Percentiles rank a stretch among this genome's conserved stretches.
These are phyloP conservation scores for Salix caprea DNA, from an alignment of 345 rosid genomes.

Conservation along the genomic window DNA sequence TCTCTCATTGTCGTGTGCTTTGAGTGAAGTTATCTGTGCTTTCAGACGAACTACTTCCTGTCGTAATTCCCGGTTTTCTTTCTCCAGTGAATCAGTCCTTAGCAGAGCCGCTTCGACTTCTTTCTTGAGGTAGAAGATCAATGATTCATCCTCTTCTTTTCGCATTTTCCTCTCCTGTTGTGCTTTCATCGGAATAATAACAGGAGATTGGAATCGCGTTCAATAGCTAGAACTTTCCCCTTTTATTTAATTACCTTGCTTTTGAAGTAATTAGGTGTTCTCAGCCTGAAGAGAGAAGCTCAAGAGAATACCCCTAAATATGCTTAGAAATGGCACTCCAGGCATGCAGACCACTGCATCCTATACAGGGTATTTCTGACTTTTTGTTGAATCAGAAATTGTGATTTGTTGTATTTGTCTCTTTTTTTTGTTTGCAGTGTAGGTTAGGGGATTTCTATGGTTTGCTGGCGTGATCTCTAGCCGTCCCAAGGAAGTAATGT, in stretches of 20 bases:
- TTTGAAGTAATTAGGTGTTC: conserved; percentile 33
- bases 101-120: conserved; percentile 55
- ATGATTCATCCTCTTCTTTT: conserved; percentile 45
- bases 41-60: conserved; percentile 69
- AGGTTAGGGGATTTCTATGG: conserved; percentile 21
- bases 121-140: conserved; percentile 51
- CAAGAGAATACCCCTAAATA: conserved; percentile 20
- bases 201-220: not conserved
- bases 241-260: conserved; percentile 26
- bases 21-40: conserved; percentile 61
- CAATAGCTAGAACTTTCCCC: conserved; percentile 15
- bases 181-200: conserved; percentile 9
- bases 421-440: not conserved
- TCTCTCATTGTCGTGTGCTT: conserved; percentile 82
- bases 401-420: not conserved
- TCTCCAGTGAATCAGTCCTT: conserved; percentile 58
- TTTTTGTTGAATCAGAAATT: not conserved
- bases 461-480: conserved; percentile 16
- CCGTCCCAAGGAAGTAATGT: conserved; percentile 30
- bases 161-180: conserved; percentile 36
- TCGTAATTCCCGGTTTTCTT: conserved; percentile 64
- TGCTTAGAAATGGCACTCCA: conserved; percentile 10
- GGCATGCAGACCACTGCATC: not conserved
- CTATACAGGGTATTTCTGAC: conserved; percentile 23
- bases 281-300: conserved; percentile 20